Percentiles rank a stretch among this genome's conserved stretches.
phyloP scores from a whole-genome alignment of 768 basidiomycete species.

The Collybia sordida region DNA sequence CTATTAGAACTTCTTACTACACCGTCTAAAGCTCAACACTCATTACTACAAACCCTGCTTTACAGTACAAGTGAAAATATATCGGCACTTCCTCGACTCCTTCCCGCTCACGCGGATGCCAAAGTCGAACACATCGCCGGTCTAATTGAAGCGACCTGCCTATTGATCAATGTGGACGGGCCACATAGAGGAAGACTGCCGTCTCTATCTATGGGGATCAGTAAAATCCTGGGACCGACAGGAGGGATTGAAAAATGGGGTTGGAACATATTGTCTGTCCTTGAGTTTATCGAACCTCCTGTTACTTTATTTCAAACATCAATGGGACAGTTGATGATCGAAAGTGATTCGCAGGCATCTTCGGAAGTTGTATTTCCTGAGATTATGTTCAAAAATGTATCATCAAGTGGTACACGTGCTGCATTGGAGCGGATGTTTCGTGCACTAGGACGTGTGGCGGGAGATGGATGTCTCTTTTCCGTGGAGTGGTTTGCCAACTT shows the following conservation, averaged over 20 bases:
- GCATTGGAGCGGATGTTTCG: constrained; percentile 73
- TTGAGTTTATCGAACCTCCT: constrained; percentile 67
- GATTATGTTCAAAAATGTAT: constrained; percentile 53
- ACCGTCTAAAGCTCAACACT: constrained; percentile 39
- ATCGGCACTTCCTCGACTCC: constrained; percentile 66
- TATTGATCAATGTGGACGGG: constrained; percentile 31
- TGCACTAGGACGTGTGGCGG: constrained; percentile 65
- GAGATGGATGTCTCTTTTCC: constrained; percentile 68
- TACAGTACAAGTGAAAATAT: constrained; percentile 66
- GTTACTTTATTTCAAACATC: constrained; percentile 47
- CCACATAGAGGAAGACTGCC: constrained; percentile 27
- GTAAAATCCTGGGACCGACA: constrained; percentile 70
- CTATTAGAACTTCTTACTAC: constrained; percentile 46
- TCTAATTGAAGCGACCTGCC: constrained; percentile 71
- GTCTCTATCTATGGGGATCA: constrained; percentile 52
- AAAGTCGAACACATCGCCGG: constrained; percentile 69
- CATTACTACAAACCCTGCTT: constrained; percentile 56
- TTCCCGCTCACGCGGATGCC: constrained; percentile 70
- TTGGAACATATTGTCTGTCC: constrained; percentile 78
- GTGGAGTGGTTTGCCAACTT: constrained; percentile 81
- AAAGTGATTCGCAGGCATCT: constrained; percentile 40
- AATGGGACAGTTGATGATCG: constrained; percentile 56
- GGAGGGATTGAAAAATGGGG: constrained; percentile 94
- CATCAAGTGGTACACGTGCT: constrained; percentile 47
- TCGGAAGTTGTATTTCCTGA: constrained; percentile 54